Conservation (phyloP, 176 grass and related monocot species). For the Saccharum officinarum region DNA sequence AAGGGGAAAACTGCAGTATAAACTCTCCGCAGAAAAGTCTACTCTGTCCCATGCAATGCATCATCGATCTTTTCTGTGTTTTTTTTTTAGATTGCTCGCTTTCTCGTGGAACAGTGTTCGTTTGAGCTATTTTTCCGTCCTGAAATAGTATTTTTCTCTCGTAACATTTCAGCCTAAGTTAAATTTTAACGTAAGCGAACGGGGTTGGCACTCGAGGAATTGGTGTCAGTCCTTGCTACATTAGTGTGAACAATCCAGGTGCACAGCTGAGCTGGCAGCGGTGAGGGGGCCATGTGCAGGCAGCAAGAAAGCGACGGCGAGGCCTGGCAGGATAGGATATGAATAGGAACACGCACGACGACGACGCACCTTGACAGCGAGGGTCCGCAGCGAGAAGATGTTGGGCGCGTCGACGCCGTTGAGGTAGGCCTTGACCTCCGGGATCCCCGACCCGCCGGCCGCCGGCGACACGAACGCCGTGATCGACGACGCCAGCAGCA, state of each 20-base stretch:
- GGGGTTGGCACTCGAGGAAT: too few relatives aligned
- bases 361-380: constrained; percentile 83
- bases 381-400: constrained; percentile 84
- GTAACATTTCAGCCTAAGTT: too few relatives aligned
- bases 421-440: constrained; percentile 94
- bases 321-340: constrained; percentile 17
- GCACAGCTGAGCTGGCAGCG: background rate
- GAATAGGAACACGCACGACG: background rate
- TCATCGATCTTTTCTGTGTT: background rate
- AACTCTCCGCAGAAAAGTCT: background rate
- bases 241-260: background rate
- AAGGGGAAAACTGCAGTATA: background rate
- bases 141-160: too few relatives aligned
- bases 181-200: too few relatives aligned
- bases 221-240: background rate
- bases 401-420: constrained; percentile 96
- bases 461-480: constrained; percentile 81
- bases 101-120: background rate
- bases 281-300: background rate
- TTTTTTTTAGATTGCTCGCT: background rate
- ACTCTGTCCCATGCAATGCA: too few relatives aligned
- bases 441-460: constrained; percentile 84
- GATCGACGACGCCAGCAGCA: constrained; percentile 69
- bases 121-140: too few relatives aligned
- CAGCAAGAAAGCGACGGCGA: background rate